Base-by-base conservation (phyloP, 495 filamentous ascomycete species). In the Aspergillus conjunctus region DNA sequence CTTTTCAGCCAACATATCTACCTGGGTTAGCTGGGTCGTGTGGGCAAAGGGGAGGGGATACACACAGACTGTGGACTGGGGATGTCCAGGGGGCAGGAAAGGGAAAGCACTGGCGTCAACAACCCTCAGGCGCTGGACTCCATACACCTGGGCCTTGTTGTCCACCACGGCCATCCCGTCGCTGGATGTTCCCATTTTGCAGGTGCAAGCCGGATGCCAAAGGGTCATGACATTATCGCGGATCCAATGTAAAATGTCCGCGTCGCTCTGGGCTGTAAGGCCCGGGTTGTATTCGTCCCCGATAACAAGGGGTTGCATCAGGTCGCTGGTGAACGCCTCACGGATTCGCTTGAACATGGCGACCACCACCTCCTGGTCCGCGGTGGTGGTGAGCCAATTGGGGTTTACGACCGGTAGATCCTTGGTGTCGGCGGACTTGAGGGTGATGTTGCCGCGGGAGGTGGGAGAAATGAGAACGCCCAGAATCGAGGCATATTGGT, bases 91-190 rank as follows among this genome's bases (percentile, higher is more conserved):
- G 1, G 77, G 76, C 26, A 85, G 62, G 17, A 88, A 67, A 0
- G 86, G 80, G 59, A 88, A 84, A 20, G 79, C 68, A 41, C 77
- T 79, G 2, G 82, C 82, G 71, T 89, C 87, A 4, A 88, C 84
- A 7, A 88, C 81, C 21, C 85, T 73, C 60, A 88, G 59, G 0
- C 73, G 69, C 4, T 68, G 66, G 3, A 86, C 82, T 0, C 84
- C 83, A 62, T 75, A 73, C 0, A 87, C 84, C 46, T 73, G 75
- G 0, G 75, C 80, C 4, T 66, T 66, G 21, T 71, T 71, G 65
- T 87, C 85, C 6, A 87, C 68, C 1, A 87, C 85, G 7, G 85
- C 83, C 71, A 75, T 79, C 4, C 18, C 56, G 51, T 87, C 81
- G 17, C 60, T 61, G 0, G 15, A 14, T 21, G 52, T 58, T 0